Conservation (phyloP, 1,284 basidiomycete genomes). For the Mycena citricolor region DNA sequence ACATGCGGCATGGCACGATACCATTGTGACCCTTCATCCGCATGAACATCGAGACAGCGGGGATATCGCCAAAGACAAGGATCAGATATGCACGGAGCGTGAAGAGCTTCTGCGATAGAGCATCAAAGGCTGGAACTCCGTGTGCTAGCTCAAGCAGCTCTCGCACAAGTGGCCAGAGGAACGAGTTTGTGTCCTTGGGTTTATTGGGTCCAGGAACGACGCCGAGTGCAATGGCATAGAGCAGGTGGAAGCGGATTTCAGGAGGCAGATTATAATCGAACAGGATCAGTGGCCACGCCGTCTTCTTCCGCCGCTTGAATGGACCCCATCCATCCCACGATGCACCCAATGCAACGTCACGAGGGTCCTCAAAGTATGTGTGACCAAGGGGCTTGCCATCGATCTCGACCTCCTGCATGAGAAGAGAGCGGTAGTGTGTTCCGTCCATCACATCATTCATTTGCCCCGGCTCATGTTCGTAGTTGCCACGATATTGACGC, state of each 20-base stretch:
- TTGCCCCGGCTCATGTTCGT: slow-evolving; percentile 8
- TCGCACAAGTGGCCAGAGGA: slow-evolving; percentile 37
- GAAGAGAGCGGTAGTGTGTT: slow-evolving; percentile 27
- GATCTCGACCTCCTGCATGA: slow-evolving; percentile 18
- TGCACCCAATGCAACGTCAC: slow-evolving; percentile 36
- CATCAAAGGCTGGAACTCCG: slow-evolving; percentile 39
- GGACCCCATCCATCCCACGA: slow-evolving; percentile 41
- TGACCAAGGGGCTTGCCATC: slow-evolving; percentile 20
- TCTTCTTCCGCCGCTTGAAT: slow-evolving; percentile 37
- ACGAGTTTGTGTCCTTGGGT: slow-evolving; percentile 42
- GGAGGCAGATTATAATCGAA: slow-evolving; percentile 42
- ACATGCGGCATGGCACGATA: slow-evolving; percentile 42
- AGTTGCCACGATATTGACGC: slow-evolving; percentile 20
- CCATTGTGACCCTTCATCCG: slow-evolving; percentile 49
- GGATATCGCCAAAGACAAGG: slow-evolving; percentile 45
- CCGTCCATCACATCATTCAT: slow-evolving; percentile 37
- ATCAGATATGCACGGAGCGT: slow-evolving; percentile 40
- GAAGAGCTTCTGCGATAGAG: slow-evolving; percentile 28
- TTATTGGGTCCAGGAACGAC: slow-evolving; percentile 46
- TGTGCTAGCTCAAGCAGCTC: slow-evolving; percentile 37
- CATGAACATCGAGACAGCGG: slow-evolving; percentile 44
- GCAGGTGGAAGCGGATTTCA: slow-evolving; percentile 32
- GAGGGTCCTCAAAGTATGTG: slow-evolving; percentile 31
- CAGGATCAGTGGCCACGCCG: slow-evolving; percentile 43
- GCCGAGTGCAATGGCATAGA: slow-evolving; percentile 37